phyloP scores from a whole-genome alignment of 2,329 filamentous ascomycete genomes.

The Talaromyces islandicus region DNA sequence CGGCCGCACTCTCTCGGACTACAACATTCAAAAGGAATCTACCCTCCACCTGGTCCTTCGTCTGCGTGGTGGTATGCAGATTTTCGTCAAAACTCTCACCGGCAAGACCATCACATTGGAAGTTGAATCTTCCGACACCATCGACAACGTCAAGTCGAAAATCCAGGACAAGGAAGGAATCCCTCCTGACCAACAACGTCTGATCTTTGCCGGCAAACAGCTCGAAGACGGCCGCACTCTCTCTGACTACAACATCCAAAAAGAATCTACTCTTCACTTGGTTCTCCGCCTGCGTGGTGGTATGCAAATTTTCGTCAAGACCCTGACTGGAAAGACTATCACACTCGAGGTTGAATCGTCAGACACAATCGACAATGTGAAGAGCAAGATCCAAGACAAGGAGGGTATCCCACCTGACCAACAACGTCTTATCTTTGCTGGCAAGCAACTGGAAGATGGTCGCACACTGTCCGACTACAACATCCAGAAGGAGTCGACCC shows the following conservation, averaged over 20 bases:
- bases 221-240: slow-evolving; percentile 41
- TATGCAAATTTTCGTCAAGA: slow-evolving; percentile 84
- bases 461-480: slow-evolving; percentile 50
- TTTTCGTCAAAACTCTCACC: slow-evolving; percentile 53
- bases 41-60: slow-evolving; percentile 82
- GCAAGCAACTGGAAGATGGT: slow-evolving; percentile 56
- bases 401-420: slow-evolving; percentile 69
- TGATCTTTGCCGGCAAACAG: slow-evolving; percentile 12
- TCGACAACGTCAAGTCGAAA: slow-evolving; percentile 91
- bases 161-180: slow-evolving; percentile 80
- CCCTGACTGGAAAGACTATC: slow-evolving; percentile 68
- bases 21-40: slow-evolving; percentile 93
- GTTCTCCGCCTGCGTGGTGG: slow-evolving; percentile 77
- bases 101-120: slow-evolving; percentile 94
- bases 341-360: slow-evolving; percentile 63
- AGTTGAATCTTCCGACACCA: slow-evolving; percentile 82
- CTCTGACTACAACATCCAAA: slow-evolving; percentile 95
- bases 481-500: slow-evolving; percentile 57
- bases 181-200: slow-evolving; percentile 59
- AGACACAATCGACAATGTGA: slow-evolving; percentile 66
- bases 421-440: slow-evolving; percentile 64
- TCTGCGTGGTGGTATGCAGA: slow-evolving; percentile 72
- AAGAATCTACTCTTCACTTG: slow-evolving; percentile 75
- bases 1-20: slow-evolving; percentile 81
- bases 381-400: slow-evolving; percentile 74